phyloP scores from a whole-genome alignment of 1,284 basidiomycete species.

The Ustilago loliicola region DNA sequence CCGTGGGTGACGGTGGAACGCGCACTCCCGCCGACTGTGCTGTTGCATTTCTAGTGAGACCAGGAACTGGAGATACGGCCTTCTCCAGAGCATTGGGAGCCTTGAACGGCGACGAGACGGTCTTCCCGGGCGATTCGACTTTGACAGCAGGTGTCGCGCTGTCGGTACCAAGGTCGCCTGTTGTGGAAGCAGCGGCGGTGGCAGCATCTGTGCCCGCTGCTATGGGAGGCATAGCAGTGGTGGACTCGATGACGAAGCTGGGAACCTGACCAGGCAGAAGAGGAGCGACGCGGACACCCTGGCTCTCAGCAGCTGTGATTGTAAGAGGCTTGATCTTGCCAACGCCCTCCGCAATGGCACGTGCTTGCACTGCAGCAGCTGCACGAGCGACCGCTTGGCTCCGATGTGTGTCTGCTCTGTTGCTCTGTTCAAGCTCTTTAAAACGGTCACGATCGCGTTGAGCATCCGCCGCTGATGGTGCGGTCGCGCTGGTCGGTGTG shows the following conservation, averaged over 20 bases:
- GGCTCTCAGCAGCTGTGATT: slow-evolving; percentile 38
- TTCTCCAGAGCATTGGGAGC: slow-evolving; percentile 24
- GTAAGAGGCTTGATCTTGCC: slow-evolving; percentile 50
- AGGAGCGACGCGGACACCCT: slow-evolving; percentile 48
- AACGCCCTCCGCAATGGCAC: slow-evolving; percentile 36
- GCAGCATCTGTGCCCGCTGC: slow-evolving; percentile 6
- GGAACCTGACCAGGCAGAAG: slow-evolving; percentile 51
- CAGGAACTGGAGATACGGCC: slow-evolving; percentile 43
- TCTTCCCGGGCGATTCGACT: slow-evolving; percentile 20
- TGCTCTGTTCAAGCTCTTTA: slow-evolving; percentile 33
- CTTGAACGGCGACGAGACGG: slow-evolving; percentile 20
- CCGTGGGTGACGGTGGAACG: slow-evolving; percentile 44
- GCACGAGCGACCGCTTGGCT: slow-evolving; percentile 44
- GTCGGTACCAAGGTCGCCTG: not conserved
- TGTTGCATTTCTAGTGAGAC: slow-evolving; percentile 33
- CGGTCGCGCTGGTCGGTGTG: slow-evolving; percentile 39
- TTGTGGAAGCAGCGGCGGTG: not conserved
- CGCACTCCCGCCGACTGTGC: slow-evolving; percentile 30
- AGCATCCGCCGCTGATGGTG: slow-evolving; percentile 31
- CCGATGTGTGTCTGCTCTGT: slow-evolving; percentile 29
- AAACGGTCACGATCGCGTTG: slow-evolving; percentile 43
- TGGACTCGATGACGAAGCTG: slow-evolving; percentile 49
- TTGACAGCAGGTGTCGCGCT: slow-evolving; percentile 19
- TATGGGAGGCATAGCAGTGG: slow-evolving; percentile 30
- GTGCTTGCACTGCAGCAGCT: slow-evolving; percentile 44